Conservation (phyloP, 1,284 basidiomycete genomes). For the Melampsora americana region DNA sequence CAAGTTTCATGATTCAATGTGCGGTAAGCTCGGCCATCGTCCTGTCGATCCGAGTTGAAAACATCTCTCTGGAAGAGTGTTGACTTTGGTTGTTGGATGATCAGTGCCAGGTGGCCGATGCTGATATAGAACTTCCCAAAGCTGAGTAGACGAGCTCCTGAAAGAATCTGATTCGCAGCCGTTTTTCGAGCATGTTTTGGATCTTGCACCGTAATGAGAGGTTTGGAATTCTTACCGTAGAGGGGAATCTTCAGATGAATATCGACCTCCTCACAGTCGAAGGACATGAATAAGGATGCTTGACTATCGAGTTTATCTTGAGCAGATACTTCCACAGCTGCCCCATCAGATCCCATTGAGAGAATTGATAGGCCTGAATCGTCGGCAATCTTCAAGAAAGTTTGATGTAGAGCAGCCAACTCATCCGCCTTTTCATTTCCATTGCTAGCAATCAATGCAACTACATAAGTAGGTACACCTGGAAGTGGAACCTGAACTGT, state of each 20-base stretch:
- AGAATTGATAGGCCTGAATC: too few species aligned
- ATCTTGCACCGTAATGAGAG: constrained; percentile 11
- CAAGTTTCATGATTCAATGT: constrained; percentile 1
- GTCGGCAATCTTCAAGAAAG: neutral
- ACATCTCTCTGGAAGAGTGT: neutral
- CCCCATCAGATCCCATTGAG: constrained; percentile 10
- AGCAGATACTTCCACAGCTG: neutral
- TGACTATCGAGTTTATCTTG: neutral
- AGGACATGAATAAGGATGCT: neutral
- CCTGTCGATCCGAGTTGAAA: constrained; percentile 8
- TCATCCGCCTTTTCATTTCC: neutral
- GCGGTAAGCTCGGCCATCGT: too few species aligned
- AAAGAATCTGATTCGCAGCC: constrained; percentile 7
- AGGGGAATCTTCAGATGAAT: constrained; percentile 2
- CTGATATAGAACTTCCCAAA: constrained; percentile 25
- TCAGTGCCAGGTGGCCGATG: constrained; percentile 4
- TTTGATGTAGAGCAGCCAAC: neutral
- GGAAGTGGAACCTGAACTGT: constrained; percentile 6
- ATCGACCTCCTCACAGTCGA: neutral
- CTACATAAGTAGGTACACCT: too few species aligned
- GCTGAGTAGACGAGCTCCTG: constrained; percentile 2
- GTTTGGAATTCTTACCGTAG: neutral
- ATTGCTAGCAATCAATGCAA: constrained; percentile 13
- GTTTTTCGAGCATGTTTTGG: too few species aligned
- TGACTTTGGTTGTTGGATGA: neutral